Evolutionary conservation across 768 basidiomycete species (phyloP), one percentile per base, ranked within the genome.

Genomic region (Leccinum truebloodii): DNA sequence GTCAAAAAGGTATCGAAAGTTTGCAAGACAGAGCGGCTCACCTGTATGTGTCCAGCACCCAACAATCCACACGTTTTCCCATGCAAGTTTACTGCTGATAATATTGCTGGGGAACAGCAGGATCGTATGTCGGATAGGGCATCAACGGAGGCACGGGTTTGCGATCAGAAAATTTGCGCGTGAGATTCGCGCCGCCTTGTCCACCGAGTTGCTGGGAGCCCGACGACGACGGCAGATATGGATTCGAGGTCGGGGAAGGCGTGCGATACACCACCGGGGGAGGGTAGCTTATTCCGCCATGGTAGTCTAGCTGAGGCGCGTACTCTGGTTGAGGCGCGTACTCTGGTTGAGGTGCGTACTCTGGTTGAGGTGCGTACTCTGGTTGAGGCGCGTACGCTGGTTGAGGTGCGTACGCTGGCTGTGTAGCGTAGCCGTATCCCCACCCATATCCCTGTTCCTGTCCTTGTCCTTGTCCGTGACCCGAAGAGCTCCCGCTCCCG

Each of bases 161-260:
- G 34, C 73, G 73, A 56, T 74, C 64, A 10, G 73, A 74, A n/a
- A 63, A 74, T 34, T 74, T 74, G 65, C 73, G 74, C 9, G 66
- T 69, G n/a, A 74, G 65, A 52, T 68, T 75, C 28, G 74, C 71
- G 39, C 73, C 74, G 1, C 72, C 64, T 13, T 69, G 65, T 28
- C 41, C 64, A 2, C 51, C 46, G 3, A 67, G 54, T 28, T 65
- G 67, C 12, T 63, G 55, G 20, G 46, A 10, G 3, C 62, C 10
- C 50, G 64, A 59, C 3, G 71, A 55, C 2, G 71, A 55, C 3
- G 22, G 6, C 18, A 10, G 60, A 50, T 69, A 71, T 13, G 56
- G 59, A 9, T 22, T n/a, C 12, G 59, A 35, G 35, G 37, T 54
- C 16, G 67, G 10, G 39, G 61, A 58, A 34, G 62, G 59, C 1